A percentile compares a stretch with the other conserved stretches of the same genome.
Conservation (phyloP, 495 filamentous ascomycete species). For the Cercophora newfieldiana region DNA sequence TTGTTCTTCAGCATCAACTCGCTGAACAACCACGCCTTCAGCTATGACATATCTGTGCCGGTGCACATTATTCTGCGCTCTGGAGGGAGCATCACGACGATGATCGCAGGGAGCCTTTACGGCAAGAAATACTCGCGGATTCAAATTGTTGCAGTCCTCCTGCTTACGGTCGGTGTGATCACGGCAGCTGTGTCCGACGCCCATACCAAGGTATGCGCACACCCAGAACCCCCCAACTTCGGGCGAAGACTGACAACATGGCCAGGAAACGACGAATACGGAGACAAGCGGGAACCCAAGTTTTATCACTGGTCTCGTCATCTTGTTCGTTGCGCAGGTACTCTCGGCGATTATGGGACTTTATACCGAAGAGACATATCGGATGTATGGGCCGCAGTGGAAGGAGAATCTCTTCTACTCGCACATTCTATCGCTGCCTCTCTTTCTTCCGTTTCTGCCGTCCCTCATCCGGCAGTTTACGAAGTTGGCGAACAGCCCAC, state of each 20-base stretch:
- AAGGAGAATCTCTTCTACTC: conserved; percentile 96
- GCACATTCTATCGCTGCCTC: conserved; percentile 74
- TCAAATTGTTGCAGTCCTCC: conserved; percentile 74
- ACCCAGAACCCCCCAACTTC: background rate
- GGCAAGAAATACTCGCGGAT: conserved; percentile 79
- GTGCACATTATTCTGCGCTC: conserved; percentile 96
- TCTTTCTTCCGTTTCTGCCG: conserved; percentile 58
- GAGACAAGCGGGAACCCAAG: conserved; percentile 28
- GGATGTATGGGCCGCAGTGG: conserved; percentile 84
- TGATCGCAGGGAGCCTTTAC: conserved; percentile 80
- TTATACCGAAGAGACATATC: conserved; percentile 89
- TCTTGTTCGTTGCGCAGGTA: conserved; percentile 86
- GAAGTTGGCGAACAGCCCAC: conserved; percentile 49
- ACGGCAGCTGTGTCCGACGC: conserved; percentile 87
- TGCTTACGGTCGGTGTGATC: conserved; percentile 84
- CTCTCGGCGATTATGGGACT: conserved; percentile 92
- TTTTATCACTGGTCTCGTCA: conserved; percentile 74
- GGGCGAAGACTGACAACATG: background rate
- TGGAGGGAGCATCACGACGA: conserved; percentile 91
- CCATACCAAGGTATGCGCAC: conserved; percentile 64
- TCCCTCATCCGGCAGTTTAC: conserved; percentile 52
- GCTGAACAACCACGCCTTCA: conserved; percentile 96
- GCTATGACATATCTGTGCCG: conserved; percentile 93
- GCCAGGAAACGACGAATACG: conserved; percentile 32
- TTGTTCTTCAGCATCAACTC: conserved; percentile 91